Base-by-base conservation (phyloP, 768 basidiomycete species). In the Tephrocybe sp. region DNA sequence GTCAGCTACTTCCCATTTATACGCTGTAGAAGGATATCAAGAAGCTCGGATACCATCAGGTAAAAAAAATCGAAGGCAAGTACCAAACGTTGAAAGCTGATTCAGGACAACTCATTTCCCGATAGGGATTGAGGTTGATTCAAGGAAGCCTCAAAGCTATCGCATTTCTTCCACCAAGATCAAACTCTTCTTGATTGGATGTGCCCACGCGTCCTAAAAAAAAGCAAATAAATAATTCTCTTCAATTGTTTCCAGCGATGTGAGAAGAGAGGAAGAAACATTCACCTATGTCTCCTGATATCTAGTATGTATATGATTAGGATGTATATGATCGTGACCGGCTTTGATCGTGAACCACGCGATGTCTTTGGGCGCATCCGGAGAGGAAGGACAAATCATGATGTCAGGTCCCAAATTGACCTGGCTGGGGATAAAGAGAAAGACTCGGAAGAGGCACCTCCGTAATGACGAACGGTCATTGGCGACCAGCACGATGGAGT, bases 171-270 rank as follows among this genome's bases (percentile, higher is more conserved):
- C 23, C 15, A 1, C 7, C 22, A 15, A 7, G 36, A 41, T 46
- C 44, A 41, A 41, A 23, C 36, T 46, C 50, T 45, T 46, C 50
- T 45, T 46, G 29, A 29, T 45, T 51, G 44, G 50, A 51, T 51
- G 31, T 31, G 44, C 50, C 50, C 50, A 41, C 38, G 44, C 36
- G 33, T 15, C n/a, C n/a, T n/a, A n/a, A n/a, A n/a, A n/a, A n/a
- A n/a, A n/a, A n/a, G n/a, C n/a, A n/a, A n/a, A n/a, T n/a, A n/a
- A n/a, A n/a, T n/a, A n/a, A n/a, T n/a, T n/a, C n/a, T 29, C 22
- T 8, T 13, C 11, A 33, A 37, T 19, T 31, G 15, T 21, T 11
- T 11, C 27, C 24, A 30, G 37, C 41, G 15, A 3, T 47, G 15
- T 15, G 39, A n/a, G n/a, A n/a, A n/a, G n/a, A n/a, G n/a, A n/a